Conservation (phyloP, 371 early-diverging fungal genomes). For the Mucor indicus region DNA sequence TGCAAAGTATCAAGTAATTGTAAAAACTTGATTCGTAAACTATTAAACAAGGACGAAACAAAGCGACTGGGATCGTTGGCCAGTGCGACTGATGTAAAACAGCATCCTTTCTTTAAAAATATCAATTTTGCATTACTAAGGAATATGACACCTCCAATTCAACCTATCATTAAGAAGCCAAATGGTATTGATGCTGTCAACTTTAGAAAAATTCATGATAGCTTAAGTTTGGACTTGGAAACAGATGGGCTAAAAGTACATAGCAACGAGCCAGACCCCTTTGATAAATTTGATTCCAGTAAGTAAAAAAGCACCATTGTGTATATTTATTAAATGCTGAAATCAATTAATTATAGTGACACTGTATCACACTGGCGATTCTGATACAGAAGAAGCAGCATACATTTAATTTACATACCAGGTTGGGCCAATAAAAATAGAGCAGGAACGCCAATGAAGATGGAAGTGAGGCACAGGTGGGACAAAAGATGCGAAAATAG, state of each 20-base stretch:
- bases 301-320: slow-evolving; percentile 20
- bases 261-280: slow-evolving; percentile 46
- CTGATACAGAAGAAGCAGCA: slow-evolving; percentile 44
- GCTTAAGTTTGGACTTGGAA: slow-evolving; percentile 64
- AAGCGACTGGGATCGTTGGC: slow-evolving; percentile 82
- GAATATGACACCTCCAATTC: slow-evolving; percentile 85
- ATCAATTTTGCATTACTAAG: slow-evolving; percentile 93
- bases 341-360: slow-evolving; percentile 43
- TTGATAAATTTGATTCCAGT: slow-evolving; percentile 71
- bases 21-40: slow-evolving; percentile 76
- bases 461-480: not conserved
- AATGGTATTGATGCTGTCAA: slow-evolving; percentile 68
- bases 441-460: not conserved
- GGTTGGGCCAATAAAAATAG: not conserved
- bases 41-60: slow-evolving; percentile 86
- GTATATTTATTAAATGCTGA: not conserved
- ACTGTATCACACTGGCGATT: slow-evolving; percentile 65
- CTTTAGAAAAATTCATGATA: slow-evolving; percentile 68
- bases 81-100: slow-evolving; percentile 94
- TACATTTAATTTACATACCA: too few species aligned
- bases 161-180: slow-evolving; percentile 61
- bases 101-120: slow-evolving; percentile 89
- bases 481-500: too few species aligned
- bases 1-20: slow-evolving; percentile 43
- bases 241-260: slow-evolving; percentile 27